Evolutionary conservation across 345 rosid genomes (phyloP), one percentile per base, ranked within the genome.

Genomic region (Lumnitzera racemosa): DNA sequence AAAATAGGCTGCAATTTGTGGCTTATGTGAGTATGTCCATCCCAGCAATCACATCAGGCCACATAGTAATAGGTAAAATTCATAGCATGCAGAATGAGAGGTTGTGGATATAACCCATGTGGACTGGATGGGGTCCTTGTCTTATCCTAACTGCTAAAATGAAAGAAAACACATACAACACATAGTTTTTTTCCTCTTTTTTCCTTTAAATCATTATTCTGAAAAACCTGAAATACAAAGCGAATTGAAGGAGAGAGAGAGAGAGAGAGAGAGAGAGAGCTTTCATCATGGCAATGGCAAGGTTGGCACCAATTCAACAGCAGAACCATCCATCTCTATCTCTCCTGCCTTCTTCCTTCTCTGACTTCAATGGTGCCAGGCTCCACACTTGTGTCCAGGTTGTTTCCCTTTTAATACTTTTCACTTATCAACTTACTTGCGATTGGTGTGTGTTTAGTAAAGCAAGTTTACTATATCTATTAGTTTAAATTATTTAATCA

Each of bases 281-380:
- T 5, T 27, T 27, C 31, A 27, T 27, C 31, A 51, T 67, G 69
- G 47, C 52, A 70, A 87, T 86, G 96, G 85, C 97, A 55, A 81
- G 74, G 74, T 55, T 81, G 80, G 84, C 76, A 76, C 78, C 80
- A 70, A 53, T 78, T 73, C 99, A 90, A 78, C 90, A 81, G 61
- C 77, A 63, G 8, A 58, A 49, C 50, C 68, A 71, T 71, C 72
- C 81, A 67, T 78, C 91, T 73, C 68, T 92, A 57, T 83, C 90
- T 53, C 76, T 78, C 61, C 85, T 82, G 61, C 76, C 85, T 64
- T 85, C 97, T 58, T 92, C 94, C 67, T 80, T 87, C 17, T 90
- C 95, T 61, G 90, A 89, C 71, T 89, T 89, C 77, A 87, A 66
- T 83, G 99, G 97, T 76, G 74, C 82, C 67, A 81, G 84, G 63